Conservation (phyloP, 176 grass and related monocot species). For the Musa troglodytarum region DNA sequence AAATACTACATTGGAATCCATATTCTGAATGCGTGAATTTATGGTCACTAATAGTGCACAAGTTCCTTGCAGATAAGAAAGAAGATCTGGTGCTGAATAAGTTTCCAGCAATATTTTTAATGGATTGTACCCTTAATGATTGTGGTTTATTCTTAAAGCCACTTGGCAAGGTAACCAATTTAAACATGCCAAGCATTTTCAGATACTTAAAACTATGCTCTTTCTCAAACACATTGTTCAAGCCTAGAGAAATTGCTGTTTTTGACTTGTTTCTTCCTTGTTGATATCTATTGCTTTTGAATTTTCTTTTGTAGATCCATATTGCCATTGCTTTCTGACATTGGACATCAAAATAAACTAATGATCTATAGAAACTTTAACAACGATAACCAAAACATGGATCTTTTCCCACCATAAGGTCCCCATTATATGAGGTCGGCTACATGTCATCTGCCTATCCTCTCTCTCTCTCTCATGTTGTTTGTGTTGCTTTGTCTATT, state of each 20-base stretch:
- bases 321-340: not conserved
- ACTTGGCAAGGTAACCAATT: conserved; percentile 45
- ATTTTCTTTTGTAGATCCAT: not conserved
- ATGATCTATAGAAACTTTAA: not conserved
- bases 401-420: not conserved
- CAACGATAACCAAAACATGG: not conserved
- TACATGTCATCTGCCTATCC: not conserved
- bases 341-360: not conserved
- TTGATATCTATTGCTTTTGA: not conserved
- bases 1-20: not conserved
- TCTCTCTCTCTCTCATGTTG: no score
- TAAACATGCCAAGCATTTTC: not conserved
- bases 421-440: not conserved
- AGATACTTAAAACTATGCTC: not conserved
- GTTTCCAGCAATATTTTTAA: conserved; percentile 61
- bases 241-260: not conserved
- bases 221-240: not conserved
- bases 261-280: not conserved
- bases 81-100: conserved; percentile 36
- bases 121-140: conserved; percentile 80
- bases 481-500: no score
- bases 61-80: conserved; percentile 40
- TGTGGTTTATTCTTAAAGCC: conserved; percentile 54
- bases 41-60: not conserved
- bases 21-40: conserved; percentile 15